Conservation (phyloP, 257 asterid genomes). For the Ajuga chamaepitys region DNA sequence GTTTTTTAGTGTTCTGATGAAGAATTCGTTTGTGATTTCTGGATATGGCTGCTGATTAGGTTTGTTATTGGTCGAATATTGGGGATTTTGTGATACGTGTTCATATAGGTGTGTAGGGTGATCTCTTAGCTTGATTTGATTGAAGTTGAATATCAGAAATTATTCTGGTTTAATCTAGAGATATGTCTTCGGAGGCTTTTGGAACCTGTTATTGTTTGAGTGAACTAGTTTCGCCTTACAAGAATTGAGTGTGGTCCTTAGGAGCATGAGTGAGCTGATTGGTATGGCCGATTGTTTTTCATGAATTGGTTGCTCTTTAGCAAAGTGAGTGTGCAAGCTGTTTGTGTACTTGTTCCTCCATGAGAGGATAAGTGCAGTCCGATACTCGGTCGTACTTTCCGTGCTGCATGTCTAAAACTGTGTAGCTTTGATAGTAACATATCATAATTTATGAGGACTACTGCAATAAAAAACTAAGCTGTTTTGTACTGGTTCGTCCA, state of each 20-base stretch:
- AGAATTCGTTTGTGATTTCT: constrained; percentile 13
- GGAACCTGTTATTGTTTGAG: not conserved
- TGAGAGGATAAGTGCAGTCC: too few relatives aligned
- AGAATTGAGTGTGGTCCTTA: not conserved
- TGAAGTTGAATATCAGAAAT: not conserved
- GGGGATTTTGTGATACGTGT: not conserved
- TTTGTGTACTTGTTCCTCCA: too few relatives aligned
- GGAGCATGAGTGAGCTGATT: not conserved
- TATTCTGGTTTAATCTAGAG: not conserved
- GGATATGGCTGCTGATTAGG: not conserved
- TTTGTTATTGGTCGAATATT: constrained; percentile 1
- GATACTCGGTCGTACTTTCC: too few relatives aligned
- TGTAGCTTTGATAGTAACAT: too few relatives aligned
- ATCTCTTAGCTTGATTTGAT: not conserved
- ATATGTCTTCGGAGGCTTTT: not conserved
- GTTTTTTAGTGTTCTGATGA: not conserved
- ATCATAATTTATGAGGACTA: too few relatives aligned
- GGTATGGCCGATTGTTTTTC: not conserved
- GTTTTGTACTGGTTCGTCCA: too few relatives aligned
- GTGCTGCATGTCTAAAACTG: too few relatives aligned
- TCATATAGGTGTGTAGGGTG: not conserved
- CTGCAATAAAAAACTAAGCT: too few relatives aligned
- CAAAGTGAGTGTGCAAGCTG: too few relatives aligned
- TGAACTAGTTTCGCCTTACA: not conserved
- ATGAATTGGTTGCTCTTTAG: not conserved